Percentiles rank a stretch among this genome's conserved stretches.
phyloP scores from a whole-genome alignment of 768 basidiomycete genomes.

The Gelatoporia subvermispora region DNA sequence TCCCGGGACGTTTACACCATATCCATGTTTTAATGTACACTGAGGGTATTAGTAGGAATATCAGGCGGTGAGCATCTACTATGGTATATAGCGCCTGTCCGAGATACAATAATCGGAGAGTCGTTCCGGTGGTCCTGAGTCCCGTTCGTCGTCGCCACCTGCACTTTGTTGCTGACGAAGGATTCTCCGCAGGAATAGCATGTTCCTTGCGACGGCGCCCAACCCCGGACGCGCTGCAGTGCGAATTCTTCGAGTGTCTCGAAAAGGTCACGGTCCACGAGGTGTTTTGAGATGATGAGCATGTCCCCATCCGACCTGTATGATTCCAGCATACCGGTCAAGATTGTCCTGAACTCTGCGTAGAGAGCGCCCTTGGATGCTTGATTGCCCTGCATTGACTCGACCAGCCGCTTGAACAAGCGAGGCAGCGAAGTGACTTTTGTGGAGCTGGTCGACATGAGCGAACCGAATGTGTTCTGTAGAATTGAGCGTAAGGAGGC shows the following conservation, averaged over 20 bases:
- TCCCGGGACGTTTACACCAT: background rate
- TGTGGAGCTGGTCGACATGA: slow-evolving; percentile 81
- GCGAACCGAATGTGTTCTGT: slow-evolving; percentile 76
- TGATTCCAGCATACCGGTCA: slow-evolving; percentile 93
- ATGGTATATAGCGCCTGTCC: slow-evolving; percentile 62
- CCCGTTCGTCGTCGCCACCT: slow-evolving; percentile 8
- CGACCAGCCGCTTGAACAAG: slow-evolving; percentile 88
- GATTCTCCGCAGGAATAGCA: slow-evolving; percentile 53
- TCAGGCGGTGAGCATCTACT: slow-evolving; percentile 32
- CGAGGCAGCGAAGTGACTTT: slow-evolving; percentile 84
- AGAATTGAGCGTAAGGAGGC: slow-evolving; percentile 64
- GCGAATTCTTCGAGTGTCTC: slow-evolving; percentile 59
- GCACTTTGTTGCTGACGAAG: slow-evolving; percentile 26
- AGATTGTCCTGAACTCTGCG: slow-evolving; percentile 85
- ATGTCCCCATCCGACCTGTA: slow-evolving; percentile 92
- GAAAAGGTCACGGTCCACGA: slow-evolving; percentile 81
- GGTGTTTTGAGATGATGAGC: slow-evolving; percentile 74
- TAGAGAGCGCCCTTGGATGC: slow-evolving; percentile 65
- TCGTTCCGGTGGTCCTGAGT: slow-evolving; percentile 11
- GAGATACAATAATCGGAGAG: slow-evolving; percentile 41
- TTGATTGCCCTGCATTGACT: slow-evolving; percentile 50
- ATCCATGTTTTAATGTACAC: slow-evolving; percentile 20
- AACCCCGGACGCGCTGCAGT: slow-evolving; percentile 55
- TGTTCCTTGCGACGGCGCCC: slow-evolving; percentile 44
- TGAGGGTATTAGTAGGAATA: slow-evolving; percentile 18